Conservation (phyloP, 306 rosid genomes). For the Cucurbita argyrosperma region DNA sequence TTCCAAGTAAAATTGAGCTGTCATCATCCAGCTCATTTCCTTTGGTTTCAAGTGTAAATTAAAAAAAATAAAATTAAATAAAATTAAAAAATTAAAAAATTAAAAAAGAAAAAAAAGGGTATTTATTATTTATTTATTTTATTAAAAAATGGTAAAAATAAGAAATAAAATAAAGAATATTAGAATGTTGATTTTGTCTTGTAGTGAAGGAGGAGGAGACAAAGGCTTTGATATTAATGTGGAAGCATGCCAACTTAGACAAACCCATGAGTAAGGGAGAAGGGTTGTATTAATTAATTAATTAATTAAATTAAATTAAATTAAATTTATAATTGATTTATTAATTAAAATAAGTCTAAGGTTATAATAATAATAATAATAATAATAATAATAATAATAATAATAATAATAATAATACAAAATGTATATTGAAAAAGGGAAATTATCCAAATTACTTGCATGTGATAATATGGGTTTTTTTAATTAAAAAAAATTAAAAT, state of each 20-base stretch:
- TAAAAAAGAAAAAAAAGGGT: slow-evolving; percentile 1
- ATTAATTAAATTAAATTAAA: background rate
- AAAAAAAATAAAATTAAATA: slow-evolving; percentile 13
- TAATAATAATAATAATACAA: background rate
- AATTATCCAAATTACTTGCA: slow-evolving; percentile 10
- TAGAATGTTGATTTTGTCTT: slow-evolving; percentile 36
- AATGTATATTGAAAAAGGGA: background rate
- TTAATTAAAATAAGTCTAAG: background rate
- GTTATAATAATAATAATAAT: background rate
- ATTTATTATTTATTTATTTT: background rate
- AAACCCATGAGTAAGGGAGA: slow-evolving; percentile 19
- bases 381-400: slow-evolving; percentile 5
- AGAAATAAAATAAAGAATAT: slow-evolving; percentile 15
- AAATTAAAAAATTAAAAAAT: slow-evolving; percentile 8
- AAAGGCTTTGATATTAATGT: slow-evolving; percentile 24
- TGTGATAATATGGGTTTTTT: slow-evolving; percentile 16
- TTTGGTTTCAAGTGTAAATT: slow-evolving; percentile 47
- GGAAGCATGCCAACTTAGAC: slow-evolving; percentile 29
- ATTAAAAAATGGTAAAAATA: background rate
- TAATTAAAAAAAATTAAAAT: slow-evolving; percentile 18
- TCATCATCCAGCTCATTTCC: slow-evolving; percentile 77
- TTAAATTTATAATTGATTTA: slow-evolving; percentile 20
- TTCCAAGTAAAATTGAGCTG: slow-evolving; percentile 3
- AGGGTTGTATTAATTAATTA: background rate
- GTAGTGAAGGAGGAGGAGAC: slow-evolving; percentile 27